A percentile compares a stretch with the other conserved stretches of the same genome.
phyloP scores from a whole-genome alignment of 306 rosid genomes.

The Quercus parvula region DNA sequence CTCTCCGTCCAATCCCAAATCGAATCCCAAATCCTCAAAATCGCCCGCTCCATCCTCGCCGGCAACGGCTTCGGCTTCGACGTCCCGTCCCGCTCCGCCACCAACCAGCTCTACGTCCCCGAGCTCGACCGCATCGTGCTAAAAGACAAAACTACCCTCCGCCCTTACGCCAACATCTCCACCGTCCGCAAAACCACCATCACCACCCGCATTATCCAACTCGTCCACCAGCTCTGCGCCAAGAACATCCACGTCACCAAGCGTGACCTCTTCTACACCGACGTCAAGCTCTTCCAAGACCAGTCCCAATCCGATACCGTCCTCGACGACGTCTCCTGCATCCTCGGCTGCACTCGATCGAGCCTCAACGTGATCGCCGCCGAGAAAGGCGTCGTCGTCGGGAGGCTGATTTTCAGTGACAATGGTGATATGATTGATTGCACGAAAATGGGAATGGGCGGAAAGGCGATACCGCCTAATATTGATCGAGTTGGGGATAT shows the following conservation, averaged over 20 bases:
- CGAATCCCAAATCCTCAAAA: constrained; percentile 47
- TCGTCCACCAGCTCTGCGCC: constrained; percentile 77
- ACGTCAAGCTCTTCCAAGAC: constrained; percentile 88
- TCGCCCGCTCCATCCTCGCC: constrained; percentile 67
- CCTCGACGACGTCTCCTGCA: constrained; percentile 83
- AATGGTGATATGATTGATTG: constrained; percentile 93
- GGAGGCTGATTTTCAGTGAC: constrained; percentile 84
- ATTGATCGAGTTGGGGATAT: constrained; percentile 87
- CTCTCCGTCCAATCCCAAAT: constrained; percentile 64
- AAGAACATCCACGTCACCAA: constrained; percentile 86
- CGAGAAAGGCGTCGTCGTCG: constrained; percentile 90
- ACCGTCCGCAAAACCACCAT: constrained; percentile 74
- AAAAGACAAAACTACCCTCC: constrained; percentile 62
- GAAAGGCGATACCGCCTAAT: constrained; percentile 87
- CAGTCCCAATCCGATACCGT: constrained; percentile 83
- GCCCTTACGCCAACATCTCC: constrained; percentile 76
- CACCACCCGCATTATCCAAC: constrained; percentile 70
- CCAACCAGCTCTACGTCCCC: constrained; percentile 78
- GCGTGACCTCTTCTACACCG: constrained; percentile 93
- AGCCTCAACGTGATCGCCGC: constrained; percentile 86
- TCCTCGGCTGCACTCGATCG: constrained; percentile 85
- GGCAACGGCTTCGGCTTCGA: constrained; percentile 79
- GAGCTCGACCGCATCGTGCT: constrained; percentile 86
- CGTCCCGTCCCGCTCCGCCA: constrained; percentile 84
- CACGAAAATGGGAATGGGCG: constrained; percentile 98